Evolutionary conservation across 306 rosid species (phyloP).

Genomic region (Malus orientalis): DNA sequence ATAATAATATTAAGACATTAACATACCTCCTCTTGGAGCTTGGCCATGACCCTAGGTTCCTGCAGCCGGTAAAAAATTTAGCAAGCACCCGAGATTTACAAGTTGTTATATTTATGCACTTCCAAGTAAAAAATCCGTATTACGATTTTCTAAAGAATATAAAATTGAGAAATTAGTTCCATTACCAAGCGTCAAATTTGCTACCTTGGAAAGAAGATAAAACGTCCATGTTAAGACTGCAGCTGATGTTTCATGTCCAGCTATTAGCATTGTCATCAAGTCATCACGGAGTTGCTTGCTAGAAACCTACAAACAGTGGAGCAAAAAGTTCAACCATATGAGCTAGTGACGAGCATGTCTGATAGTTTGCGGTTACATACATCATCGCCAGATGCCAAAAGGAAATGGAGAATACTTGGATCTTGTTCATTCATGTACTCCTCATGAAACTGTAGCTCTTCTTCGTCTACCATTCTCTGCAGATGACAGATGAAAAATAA

Average conservation of each 20-base stretch:
- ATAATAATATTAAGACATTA: slow-evolving; percentile 7
- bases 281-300: slow-evolving; percentile 99
- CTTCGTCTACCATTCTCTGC: slow-evolving; percentile 97
- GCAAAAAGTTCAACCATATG: slow-evolving; percentile 5
- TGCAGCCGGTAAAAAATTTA: slow-evolving; percentile 30
- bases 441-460: slow-evolving; percentile 91
- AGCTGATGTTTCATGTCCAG: slow-evolving; percentile 99
- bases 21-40: slow-evolving; percentile 93
- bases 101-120: not conserved
- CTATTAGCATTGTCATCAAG: slow-evolving; percentile 98
- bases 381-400: slow-evolving; percentile 97
- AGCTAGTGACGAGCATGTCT: not conserved
- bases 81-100: not conserved
- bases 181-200: slow-evolving; percentile 3
- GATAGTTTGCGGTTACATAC: slow-evolving; percentile 21
- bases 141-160: not conserved
- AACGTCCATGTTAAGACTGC: slow-evolving; percentile 98
- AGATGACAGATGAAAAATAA: slow-evolving; percentile 16
- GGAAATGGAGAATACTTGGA: slow-evolving; percentile 94
- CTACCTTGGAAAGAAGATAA: slow-evolving; percentile 81
- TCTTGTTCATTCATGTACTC: slow-evolving; percentile 94
- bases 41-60: slow-evolving; percentile 76
- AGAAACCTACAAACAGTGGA: slow-evolving; percentile 54
- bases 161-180: not conserved
- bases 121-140: not conserved